Evolutionary conservation across 306 rosid genomes (phyloP).

Genomic region (Sesbania bispinosa): DNA sequence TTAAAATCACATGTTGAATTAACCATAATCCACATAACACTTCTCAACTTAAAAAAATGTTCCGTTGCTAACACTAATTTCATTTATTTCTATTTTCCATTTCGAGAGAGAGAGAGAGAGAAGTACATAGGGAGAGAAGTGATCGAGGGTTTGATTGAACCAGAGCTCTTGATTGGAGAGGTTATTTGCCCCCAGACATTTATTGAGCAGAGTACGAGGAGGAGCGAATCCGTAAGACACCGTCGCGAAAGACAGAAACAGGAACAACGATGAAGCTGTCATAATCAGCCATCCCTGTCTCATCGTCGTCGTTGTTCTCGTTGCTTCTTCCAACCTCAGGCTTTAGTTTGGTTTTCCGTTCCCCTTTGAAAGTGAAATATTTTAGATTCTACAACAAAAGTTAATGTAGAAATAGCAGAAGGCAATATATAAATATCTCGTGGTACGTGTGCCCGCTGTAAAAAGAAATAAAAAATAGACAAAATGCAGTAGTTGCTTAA

Average conservation of each 20-base stretch:
- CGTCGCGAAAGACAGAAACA: slow-evolving; percentile 30
- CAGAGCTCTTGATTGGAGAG: slow-evolving; percentile 53
- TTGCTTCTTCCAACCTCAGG: not conserved
- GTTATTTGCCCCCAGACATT: slow-evolving; percentile 30
- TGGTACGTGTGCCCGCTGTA: too few relatives aligned
- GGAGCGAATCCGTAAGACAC: slow-evolving; percentile 32
- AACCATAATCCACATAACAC: not conserved
- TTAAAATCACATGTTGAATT: not conserved
- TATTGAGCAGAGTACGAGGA: slow-evolving; percentile 43
- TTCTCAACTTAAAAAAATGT: not conserved
- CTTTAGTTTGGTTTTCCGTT: not conserved
- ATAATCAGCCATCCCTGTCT: slow-evolving; percentile 8
- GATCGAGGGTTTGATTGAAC: slow-evolving; percentile 85
- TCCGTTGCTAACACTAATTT: not conserved
- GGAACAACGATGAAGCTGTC: slow-evolving; percentile 23
- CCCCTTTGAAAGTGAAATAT: not conserved
- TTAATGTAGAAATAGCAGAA: not conserved
- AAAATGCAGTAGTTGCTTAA: too few relatives aligned
- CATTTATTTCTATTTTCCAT: not conserved
- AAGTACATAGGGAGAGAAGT: slow-evolving; percentile 77
- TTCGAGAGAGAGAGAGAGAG: not conserved
- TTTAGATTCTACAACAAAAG: not conserved
- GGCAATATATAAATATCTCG: too few relatives aligned
- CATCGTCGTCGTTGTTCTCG: not conserved
- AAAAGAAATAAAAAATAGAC: too few relatives aligned